Evolutionary conservation across 2,329 filamentous ascomycete species (phyloP).

Genomic region (Pseudogymnoascus sp.): DNA sequence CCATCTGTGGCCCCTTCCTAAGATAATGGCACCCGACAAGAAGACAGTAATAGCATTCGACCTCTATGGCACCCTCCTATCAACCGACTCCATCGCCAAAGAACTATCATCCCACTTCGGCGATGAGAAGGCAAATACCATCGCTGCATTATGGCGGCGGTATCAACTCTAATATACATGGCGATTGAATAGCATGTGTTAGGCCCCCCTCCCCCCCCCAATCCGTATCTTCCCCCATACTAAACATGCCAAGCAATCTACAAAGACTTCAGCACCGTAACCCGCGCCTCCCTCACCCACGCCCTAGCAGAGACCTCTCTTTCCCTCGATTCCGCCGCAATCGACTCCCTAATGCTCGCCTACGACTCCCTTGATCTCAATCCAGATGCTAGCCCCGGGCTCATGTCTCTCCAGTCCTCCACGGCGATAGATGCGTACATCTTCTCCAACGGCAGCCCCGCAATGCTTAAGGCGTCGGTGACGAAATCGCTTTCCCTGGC

Average conservation of each 20-base stretch:
- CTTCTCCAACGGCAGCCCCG: conserved; percentile 63
- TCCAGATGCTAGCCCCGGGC: conserved; percentile 50
- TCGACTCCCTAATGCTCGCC: conserved; percentile 49
- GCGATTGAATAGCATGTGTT: conserved; percentile 70
- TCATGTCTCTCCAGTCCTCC: conserved; percentile 40
- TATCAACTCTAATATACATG: conserved; percentile 75
- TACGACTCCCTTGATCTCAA: conserved; percentile 61
- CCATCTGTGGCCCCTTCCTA: conserved; percentile 25
- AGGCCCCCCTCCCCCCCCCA: conserved; percentile 18
- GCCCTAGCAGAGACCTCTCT: conserved; percentile 52
- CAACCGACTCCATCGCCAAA: conserved; percentile 59
- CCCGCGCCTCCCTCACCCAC: conserved; percentile 53
- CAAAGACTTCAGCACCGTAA: conserved; percentile 56
- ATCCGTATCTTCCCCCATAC: conserved; percentile 8
- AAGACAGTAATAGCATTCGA: conserved; percentile 60
- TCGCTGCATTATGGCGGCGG: conserved; percentile 57
- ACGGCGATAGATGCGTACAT: conserved; percentile 46
- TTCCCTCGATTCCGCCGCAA: conserved; percentile 36
- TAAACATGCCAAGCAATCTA: conserved; percentile 44
- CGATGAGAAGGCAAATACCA: conserved; percentile 45
- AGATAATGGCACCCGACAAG: conserved; percentile 23
- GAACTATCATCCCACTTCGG: conserved; percentile 52
- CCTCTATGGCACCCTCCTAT: conserved; percentile 67
- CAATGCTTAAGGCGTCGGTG: conserved; percentile 57
- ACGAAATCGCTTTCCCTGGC: conserved; percentile 48